phyloP scores from a whole-genome alignment of 805 yeast genomes.

The Zygotorulaspora chibaensis region DNA sequence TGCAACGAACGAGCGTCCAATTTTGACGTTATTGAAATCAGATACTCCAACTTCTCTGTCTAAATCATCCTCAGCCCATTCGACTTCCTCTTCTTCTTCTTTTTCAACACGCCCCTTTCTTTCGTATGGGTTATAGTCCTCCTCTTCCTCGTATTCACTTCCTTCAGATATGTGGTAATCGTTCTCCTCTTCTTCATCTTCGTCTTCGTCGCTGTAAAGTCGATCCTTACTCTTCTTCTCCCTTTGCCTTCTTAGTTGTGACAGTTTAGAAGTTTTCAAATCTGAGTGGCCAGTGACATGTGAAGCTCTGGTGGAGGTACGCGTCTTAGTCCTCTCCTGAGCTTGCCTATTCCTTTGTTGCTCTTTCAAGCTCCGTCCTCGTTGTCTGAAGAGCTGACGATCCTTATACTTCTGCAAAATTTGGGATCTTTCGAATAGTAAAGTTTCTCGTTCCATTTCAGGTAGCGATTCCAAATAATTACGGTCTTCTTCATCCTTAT shows the following conservation, averaged over 20 bases:
- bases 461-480: conserved; percentile 63
- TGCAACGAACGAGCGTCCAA: conserved; percentile 73
- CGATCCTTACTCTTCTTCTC: conserved; percentile 52
- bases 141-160: conserved; percentile 42
- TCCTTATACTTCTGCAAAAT: conserved; percentile 87
- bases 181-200: conserved; percentile 36
- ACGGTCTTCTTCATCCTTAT: conserved; percentile 76
- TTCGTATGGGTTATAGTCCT: conserved; percentile 36
- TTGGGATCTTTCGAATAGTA: conserved; percentile 87
- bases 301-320: conserved; percentile 34
- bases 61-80: conserved; percentile 44
- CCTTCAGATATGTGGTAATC: conserved; percentile 39
- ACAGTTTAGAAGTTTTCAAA: conserved; percentile 50
- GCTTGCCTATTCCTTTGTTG: conserved; percentile 28
- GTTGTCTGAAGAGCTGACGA: conserved; percentile 73
- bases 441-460: conserved; percentile 88
- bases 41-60: conserved; percentile 45
- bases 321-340: conserved; percentile 24
- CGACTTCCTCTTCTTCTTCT: conserved; percentile 45
- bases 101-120: conserved; percentile 35
- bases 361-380: conserved; percentile 52
- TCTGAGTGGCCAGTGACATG: conserved; percentile 39
- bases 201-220: conserved; percentile 43
- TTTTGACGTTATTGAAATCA: conserved; percentile 68
- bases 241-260: conserved; percentile 72